Conservation (phyloP, 495 filamentous ascomycete species). For the Hypoxylon rickii region DNA sequence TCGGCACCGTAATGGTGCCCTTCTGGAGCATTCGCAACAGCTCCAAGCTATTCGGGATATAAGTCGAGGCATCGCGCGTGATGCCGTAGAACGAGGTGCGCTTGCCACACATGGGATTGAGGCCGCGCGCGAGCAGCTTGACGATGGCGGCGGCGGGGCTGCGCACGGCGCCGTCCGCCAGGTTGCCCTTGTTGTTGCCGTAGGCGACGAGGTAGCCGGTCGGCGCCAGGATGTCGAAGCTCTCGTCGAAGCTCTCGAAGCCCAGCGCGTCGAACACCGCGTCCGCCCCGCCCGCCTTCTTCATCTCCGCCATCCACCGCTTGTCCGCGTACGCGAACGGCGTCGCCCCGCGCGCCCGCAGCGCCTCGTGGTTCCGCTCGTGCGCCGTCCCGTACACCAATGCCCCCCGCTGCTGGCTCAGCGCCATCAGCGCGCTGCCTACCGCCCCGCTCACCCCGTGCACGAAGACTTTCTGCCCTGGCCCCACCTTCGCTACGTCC, state of each 20-base stretch:
- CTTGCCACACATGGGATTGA: conserved; percentile 30
- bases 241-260: conserved; percentile 52
- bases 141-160: conserved; percentile 18
- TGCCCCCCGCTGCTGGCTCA: conserved; percentile 44
- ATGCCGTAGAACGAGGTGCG: conserved; percentile 45
- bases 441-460: conserved; percentile 52
- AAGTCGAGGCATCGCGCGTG: conserved; percentile 38
- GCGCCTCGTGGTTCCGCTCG: conserved; percentile 42
- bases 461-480: conserved; percentile 49
- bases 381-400: conserved; percentile 50
- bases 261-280: conserved; percentile 52
- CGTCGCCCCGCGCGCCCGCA: conserved; percentile 33
- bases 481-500: conserved; percentile 38
- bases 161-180: conserved; percentile 17
- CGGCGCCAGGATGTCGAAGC: conserved; percentile 40
- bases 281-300: conserved; percentile 44
- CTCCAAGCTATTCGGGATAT: conserved; percentile 32
- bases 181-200: conserved; percentile 34
- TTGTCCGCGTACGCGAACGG: conserved; percentile 52
- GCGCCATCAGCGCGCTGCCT: conserved; percentile 40
- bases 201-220: conserved; percentile 34
- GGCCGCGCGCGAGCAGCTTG: conserved; percentile 36
- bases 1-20: conserved; percentile 45
- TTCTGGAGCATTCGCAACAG: conserved; percentile 41
- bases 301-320: conserved; percentile 49